These are phyloP conservation scores for Claviceps sp. DNA, from an alignment of 2,329 filamentous ascomycete genomes.

Conservation along the genomic window DNA sequence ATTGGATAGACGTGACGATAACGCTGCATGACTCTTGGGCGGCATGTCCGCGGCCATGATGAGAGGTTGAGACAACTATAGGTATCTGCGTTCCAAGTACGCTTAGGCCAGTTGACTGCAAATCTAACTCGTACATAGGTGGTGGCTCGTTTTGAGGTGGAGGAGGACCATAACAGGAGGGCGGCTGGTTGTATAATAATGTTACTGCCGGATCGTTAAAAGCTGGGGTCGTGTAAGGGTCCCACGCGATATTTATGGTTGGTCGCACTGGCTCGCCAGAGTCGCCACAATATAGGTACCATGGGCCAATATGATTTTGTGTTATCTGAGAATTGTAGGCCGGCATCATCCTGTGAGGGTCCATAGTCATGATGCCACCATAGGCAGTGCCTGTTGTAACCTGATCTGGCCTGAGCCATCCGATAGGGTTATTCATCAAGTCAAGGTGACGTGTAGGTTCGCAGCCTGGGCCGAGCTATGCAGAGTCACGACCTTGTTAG, in stretches of 20 bases:
- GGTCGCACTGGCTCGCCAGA: no score
- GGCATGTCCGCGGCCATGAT: constrained; percentile 2
- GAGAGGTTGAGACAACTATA: neutral
- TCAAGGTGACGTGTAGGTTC: neutral
- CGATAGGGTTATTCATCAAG: neutral
- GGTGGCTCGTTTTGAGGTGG: no score
- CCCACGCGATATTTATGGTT: no score
- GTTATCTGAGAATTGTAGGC: constrained; percentile 1
- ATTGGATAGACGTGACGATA: constrained; percentile 14
- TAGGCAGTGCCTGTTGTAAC: neutral
- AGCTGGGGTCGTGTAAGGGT: no score
- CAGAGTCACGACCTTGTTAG: neutral
- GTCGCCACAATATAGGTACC: no score
- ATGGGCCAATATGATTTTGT: neutral
- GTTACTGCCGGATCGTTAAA: no score
- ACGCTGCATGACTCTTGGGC: constrained; percentile 12
- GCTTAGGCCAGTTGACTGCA: neutral
- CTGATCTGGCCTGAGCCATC: neutral
- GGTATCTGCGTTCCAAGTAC: neutral
- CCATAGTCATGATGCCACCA: neutral
- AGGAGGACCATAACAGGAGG: no score
- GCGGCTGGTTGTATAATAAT: no score
- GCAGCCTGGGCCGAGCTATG: constrained; percentile 1
- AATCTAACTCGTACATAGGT: no score
- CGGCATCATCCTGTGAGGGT: neutral